Conservation (phyloP, 192 early-diverging fungal genomes). For the Coemansia sp. region DNA sequence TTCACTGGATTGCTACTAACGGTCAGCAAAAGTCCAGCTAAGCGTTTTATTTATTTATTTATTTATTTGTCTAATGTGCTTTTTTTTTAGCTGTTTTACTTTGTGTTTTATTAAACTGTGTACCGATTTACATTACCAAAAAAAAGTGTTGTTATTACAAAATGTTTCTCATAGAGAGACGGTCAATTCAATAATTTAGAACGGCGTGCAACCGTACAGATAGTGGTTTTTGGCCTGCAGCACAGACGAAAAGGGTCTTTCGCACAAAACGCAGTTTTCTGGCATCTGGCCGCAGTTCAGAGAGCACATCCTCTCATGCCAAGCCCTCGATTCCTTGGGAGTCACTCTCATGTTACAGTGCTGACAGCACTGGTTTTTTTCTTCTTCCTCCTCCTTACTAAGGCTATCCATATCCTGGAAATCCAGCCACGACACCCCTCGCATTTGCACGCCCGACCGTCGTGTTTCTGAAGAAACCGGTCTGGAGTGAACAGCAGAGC, state of each 20-base stretch:
- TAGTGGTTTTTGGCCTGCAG: slow-evolving; percentile 45
- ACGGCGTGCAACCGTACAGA: slow-evolving; percentile 42
- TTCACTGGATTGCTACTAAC: slow-evolving; percentile 58
- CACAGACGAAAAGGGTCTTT: slow-evolving; percentile 18
- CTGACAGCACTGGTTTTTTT: slow-evolving; percentile 12
- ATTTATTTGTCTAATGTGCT: background rate
- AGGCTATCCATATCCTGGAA: slow-evolving; percentile 4
- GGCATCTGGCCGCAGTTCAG: slow-evolving; percentile 16
- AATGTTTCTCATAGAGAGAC: too few relatives aligned
- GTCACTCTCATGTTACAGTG: slow-evolving; percentile 43
- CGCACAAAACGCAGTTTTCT: slow-evolving; percentile 20
- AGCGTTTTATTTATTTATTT: background rate
- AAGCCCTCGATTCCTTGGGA: slow-evolving; percentile 26
- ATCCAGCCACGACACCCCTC: slow-evolving; percentile 37
- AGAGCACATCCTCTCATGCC: slow-evolving; percentile 47
- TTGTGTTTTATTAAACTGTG: background rate
- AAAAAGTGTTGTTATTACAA: too few relatives aligned
- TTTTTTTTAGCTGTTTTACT: slow-evolving; percentile 4
- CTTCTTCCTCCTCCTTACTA: background rate
- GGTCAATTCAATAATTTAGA: background rate
- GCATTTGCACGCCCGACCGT: background rate
- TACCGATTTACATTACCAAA: too few relatives aligned
- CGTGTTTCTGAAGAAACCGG: slow-evolving; percentile 5
- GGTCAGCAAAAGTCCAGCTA: slow-evolving; percentile 16
- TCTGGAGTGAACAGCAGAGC: background rate